These are phyloP conservation scores for Dalbergia cultrata DNA, from an alignment of 306 rosid genomes.

Conservation along the genomic window DNA sequence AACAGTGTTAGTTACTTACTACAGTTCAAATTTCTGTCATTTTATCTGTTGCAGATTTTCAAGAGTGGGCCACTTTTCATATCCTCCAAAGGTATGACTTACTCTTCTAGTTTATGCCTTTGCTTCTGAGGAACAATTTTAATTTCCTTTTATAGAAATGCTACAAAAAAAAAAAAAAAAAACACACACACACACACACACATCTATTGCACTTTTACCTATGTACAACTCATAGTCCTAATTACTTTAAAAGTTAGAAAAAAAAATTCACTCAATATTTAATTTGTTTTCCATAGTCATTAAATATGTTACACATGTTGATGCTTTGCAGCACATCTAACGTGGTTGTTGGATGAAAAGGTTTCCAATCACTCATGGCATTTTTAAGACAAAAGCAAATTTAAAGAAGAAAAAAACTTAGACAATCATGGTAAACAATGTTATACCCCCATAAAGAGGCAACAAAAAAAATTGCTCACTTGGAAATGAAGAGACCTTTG, in stretches of 20 bases:
- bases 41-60: slow-evolving; percentile 71
- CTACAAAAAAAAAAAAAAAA: background rate
- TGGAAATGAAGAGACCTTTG: too few species aligned
- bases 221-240: background rate
- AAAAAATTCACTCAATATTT: background rate
- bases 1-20: slow-evolving; percentile 6
- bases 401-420: slow-evolving; percentile 18
- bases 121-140: background rate
- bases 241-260: background rate
- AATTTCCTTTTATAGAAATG: slow-evolving; percentile 18
- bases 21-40: slow-evolving; percentile 36
- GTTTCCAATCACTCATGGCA: slow-evolving; percentile 3
- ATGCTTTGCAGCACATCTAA: background rate
- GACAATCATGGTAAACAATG: background rate
- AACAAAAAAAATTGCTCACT: slow-evolving; percentile 11
- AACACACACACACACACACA: background rate
- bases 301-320: background rate
- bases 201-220: slow-evolving; percentile 9
- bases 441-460: background rate
- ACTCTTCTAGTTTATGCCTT: background rate
- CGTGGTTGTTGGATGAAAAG: background rate
- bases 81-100: slow-evolving; percentile 89
- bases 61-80: slow-evolving; percentile 95
- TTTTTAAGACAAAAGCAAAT: background rate
- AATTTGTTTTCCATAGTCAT: background rate